Evolutionary conservation across 2,329 filamentous ascomycete genomes (phyloP).

Genomic region (Penicillium vulpinum): DNA sequence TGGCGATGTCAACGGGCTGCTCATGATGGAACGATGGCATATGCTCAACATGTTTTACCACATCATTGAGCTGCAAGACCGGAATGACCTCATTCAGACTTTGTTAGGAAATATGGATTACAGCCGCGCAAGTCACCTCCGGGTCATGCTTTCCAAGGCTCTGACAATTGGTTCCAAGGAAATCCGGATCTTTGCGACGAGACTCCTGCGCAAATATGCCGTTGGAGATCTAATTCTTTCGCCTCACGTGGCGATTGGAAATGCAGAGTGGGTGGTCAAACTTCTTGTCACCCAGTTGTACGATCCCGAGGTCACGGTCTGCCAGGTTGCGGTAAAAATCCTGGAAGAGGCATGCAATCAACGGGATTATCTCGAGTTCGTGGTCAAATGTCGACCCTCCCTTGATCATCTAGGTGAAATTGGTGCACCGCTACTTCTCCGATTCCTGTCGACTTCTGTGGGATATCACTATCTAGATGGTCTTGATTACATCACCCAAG

Average conservation of each 20-base stretch:
- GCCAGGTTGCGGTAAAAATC: conserved; percentile 93
- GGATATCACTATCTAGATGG: conserved; percentile 97
- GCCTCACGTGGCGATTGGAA: conserved; percentile 50
- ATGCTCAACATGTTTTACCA: conserved; percentile 99
- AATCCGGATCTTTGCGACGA: conserved; percentile 87
- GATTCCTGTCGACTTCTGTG: conserved; percentile 92
- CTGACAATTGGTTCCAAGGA: conserved; percentile 87
- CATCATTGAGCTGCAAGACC: conserved; percentile 86
- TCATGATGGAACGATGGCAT: conserved; percentile 91
- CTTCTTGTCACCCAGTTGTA: conserved; percentile 97
- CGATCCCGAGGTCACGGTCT: conserved; percentile 95
- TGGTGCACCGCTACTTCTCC: conserved; percentile 84
- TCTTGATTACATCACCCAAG: conserved; percentile 96
- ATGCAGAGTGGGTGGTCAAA: conserved; percentile 94
- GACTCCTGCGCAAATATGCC: conserved; percentile 82
- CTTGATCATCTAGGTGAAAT: conserved; percentile 96
- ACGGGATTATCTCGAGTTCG: conserved; percentile 86
- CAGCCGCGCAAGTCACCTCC: conserved; percentile 79
- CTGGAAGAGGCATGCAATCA: conserved; percentile 96
- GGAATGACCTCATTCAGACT: conserved; percentile 86
- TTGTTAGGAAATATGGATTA: conserved; percentile 93
- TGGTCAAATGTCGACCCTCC: conserved; percentile 92
- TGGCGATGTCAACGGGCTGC: conserved; percentile 75
- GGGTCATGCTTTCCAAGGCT: conserved; percentile 89
- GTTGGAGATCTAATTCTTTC: conserved; percentile 54